Evolutionary conservation across 306 rosid genomes (phyloP).

Genomic region (Crotalaria pallida): DNA sequence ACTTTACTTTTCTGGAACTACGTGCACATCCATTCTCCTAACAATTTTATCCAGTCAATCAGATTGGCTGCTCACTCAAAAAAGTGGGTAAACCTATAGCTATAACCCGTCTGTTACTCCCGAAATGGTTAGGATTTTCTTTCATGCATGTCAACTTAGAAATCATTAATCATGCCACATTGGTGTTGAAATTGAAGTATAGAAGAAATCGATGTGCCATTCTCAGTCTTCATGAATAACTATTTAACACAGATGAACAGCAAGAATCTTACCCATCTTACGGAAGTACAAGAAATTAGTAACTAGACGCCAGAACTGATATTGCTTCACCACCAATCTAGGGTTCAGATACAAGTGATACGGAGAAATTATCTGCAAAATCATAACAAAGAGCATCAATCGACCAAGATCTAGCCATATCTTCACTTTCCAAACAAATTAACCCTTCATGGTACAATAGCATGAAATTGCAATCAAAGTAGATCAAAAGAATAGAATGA

Average conservation of each 20-base stretch:
- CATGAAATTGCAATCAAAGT: not conserved
- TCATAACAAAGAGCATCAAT: not conserved
- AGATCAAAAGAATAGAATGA: not conserved
- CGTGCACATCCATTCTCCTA: not conserved
- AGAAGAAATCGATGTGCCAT: not conserved
- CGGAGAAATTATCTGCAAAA: constrained; percentile 85
- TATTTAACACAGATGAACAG: not conserved
- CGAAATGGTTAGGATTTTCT: not conserved
- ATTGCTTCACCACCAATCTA: constrained; percentile 70
- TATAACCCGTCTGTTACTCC: not conserved
- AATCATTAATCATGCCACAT: not conserved
- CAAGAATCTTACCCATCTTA: constrained; percentile 63
- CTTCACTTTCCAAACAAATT: not conserved
- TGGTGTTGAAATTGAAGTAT: not conserved
- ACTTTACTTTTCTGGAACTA: not conserved
- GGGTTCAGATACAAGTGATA: constrained; percentile 88
- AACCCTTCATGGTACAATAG: not conserved
- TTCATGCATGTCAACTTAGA: not conserved
- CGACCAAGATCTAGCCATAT: constrained; percentile 1
- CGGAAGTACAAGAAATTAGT: constrained; percentile 92
- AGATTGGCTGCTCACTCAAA: not conserved
- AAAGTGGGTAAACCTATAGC: not conserved
- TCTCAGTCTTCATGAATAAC: not conserved
- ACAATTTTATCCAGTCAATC: not conserved
- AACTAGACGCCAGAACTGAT: constrained; percentile 88